A percentile compares a stretch with the other conserved stretches of the same genome.
These are phyloP conservation scores for Fusarium pseudoanthophilum DNA, from an alignment of 2,329 filamentous ascomycete genomes.

Conservation along the genomic window DNA sequence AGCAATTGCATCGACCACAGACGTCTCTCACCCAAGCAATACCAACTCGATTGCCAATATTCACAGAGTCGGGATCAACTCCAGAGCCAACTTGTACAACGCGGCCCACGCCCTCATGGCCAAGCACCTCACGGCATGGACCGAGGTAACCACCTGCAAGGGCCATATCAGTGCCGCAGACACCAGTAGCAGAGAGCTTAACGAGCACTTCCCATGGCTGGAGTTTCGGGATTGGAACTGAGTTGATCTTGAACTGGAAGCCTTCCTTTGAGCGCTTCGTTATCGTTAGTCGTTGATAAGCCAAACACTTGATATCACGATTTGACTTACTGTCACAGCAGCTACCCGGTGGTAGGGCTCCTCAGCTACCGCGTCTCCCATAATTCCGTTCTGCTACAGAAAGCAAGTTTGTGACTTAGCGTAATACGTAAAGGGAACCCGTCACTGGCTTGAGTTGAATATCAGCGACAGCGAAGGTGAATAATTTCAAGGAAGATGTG, in stretches of 20 bases:
- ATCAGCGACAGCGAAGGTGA: not conserved
- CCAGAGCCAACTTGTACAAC: conserved; percentile 18
- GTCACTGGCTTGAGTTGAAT: not conserved
- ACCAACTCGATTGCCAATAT: conserved; percentile 11
- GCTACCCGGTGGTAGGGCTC: not conserved
- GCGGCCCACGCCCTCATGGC: conserved; percentile 35
- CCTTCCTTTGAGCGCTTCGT: conserved; percentile 7
- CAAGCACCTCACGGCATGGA: conserved; percentile 27
- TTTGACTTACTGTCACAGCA: not conserved
- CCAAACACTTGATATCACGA: not conserved
- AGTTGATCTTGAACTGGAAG: conserved; percentile 7
- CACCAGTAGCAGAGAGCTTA: conserved; percentile 21
- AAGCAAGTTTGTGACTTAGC: not conserved
- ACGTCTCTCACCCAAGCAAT: conserved; percentile 43
- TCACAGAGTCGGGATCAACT: not conserved
- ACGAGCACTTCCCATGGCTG: conserved; percentile 32
- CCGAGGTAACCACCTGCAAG: conserved; percentile 32
- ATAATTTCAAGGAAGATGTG: not conserved
- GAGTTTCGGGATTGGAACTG: not conserved
- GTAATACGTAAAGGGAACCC: not conserved
- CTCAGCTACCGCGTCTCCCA: not conserved
- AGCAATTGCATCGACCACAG: conserved; percentile 50
- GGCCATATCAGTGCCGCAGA: conserved; percentile 35
- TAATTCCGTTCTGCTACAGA: not conserved
- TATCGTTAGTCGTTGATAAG: not conserved